A percentile compares a stretch with the other conserved stretches of the same genome.
Evolutionary conservation across 305 asterid species (phyloP).

Genomic region (Solanum hybrid): DNA sequence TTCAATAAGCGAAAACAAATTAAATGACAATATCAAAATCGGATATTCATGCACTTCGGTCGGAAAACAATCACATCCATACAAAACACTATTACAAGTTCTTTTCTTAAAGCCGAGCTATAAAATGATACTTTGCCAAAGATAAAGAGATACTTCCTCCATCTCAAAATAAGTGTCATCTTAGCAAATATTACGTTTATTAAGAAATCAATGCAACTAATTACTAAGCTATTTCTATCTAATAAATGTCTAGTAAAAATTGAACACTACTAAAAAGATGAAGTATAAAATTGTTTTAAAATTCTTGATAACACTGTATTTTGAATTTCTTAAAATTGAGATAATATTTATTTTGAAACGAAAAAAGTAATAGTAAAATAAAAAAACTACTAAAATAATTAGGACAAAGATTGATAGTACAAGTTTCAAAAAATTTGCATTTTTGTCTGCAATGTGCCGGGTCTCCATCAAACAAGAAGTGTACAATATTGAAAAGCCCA

Average conservation of each 20-base stretch:
- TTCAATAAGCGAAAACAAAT: background rate
- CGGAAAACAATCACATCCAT: background rate
- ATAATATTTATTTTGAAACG: background rate
- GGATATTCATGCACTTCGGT: background rate
- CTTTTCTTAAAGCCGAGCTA: background rate
- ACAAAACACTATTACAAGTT: background rate
- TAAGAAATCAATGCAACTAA: background rate
- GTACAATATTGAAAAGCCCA: background rate
- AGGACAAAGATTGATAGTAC: background rate
- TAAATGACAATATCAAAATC: background rate
- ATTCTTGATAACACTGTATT: background rate
- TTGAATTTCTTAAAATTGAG: background rate
- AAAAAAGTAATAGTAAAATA: background rate
- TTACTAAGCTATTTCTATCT: background rate
- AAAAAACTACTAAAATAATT: background rate
- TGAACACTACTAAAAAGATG: background rate
- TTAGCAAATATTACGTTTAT: background rate
- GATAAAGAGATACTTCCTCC: fast-evolving
- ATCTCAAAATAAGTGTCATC: background rate
- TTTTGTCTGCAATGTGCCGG: background rate
- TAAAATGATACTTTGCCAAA: background rate
- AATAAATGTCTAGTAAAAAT: background rate
- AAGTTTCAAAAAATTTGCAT: background rate
- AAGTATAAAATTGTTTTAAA: background rate
- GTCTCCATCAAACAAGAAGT: background rate